phyloP scores from a whole-genome alignment of 805 yeast genomes.

The Yarrowia hollandica region DNA sequence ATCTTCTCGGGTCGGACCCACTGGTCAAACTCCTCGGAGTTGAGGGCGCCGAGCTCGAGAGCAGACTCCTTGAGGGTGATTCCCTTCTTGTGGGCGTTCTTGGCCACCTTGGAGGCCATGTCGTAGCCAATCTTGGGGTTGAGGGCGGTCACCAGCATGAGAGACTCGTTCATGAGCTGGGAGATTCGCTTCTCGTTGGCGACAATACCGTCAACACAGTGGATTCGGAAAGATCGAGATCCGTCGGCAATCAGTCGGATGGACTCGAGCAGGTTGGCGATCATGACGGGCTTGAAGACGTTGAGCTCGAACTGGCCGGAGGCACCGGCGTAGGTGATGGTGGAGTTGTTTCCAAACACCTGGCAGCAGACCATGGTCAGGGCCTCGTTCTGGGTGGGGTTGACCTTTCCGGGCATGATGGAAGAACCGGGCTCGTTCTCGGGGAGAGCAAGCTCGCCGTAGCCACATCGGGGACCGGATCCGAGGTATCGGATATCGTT shows the following conservation, averaged over 20 bases:
- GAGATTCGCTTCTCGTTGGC: conserved; percentile 88
- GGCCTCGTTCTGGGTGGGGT: conserved; percentile 99
- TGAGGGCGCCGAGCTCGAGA: conserved; percentile 81
- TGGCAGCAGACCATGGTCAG: conserved; percentile 97
- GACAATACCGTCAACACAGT: conserved; percentile 91
- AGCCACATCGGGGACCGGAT: conserved; percentile 99
- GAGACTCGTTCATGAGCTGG: conserved; percentile 86
- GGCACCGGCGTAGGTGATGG: conserved; percentile 97
- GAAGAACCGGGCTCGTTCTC: conserved; percentile 99
- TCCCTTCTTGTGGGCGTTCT: conserved; percentile 98
- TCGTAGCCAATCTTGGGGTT: conserved; percentile 99
- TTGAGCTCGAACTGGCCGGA: conserved; percentile 98
- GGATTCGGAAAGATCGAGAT: conserved; percentile 79
- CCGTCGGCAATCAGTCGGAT: conserved; percentile 90
- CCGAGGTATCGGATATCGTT: conserved; percentile 98
- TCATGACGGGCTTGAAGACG: conserved; percentile 96
- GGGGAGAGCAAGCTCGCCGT: conserved; percentile 92
- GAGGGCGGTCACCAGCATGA: conserved; percentile 97
- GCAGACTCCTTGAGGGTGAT: conserved; percentile 94
- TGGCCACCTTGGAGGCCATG: conserved; percentile 95
- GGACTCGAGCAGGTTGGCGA: conserved; percentile 83
- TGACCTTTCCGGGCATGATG: conserved; percentile 99
- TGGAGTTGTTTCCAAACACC: conserved; percentile 94
- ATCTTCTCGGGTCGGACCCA: conserved; percentile 98
- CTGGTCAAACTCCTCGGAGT: conserved; percentile 84